A percentile compares a stretch with the other conserved stretches of the same genome.
These are phyloP conservation scores for Myxozyma udenii DNA, from an alignment of 805 yeast species.

Conservation along the genomic window DNA sequence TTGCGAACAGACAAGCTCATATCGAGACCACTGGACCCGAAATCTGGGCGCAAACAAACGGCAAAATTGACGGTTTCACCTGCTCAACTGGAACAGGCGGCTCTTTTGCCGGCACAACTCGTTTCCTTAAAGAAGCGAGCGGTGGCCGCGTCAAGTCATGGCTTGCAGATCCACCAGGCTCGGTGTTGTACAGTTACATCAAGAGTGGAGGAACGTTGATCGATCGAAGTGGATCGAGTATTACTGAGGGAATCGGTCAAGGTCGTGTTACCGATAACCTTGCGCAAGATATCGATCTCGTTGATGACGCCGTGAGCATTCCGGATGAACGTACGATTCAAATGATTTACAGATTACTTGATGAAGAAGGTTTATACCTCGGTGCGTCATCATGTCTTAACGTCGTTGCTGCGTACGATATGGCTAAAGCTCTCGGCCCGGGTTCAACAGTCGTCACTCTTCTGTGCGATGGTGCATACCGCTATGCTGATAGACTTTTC, in stretches of 20 bases:
- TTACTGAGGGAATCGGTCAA: slow-evolving; percentile 96
- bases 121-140: slow-evolving; percentile 69
- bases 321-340: slow-evolving; percentile 77
- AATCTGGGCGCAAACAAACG: slow-evolving; percentile 79
- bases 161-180: slow-evolving; percentile 93
- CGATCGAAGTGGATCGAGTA: slow-evolving; percentile 75
- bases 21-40: slow-evolving; percentile 90
- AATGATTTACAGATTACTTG: slow-evolving; percentile 78
- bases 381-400: slow-evolving; percentile 92
- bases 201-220: slow-evolving; percentile 64
- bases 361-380: slow-evolving; percentile 84
- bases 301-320: slow-evolving; percentile 77
- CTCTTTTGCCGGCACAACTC: slow-evolving; percentile 80
- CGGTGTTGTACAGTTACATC: slow-evolving; percentile 75
- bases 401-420: slow-evolving; percentile 81
- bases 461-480: slow-evolving; percentile 68
- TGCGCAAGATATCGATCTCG: slow-evolving; percentile 62
- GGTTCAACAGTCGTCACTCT: slow-evolving; percentile 83
- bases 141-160: slow-evolving; percentile 59
- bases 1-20: slow-evolving; percentile 85
- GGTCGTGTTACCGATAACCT: slow-evolving; percentile 87
- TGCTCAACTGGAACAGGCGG: slow-evolving; percentile 95
- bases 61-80: slow-evolving; percentile 77
- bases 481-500: slow-evolving; percentile 78
- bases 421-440: slow-evolving; percentile 69